These are phyloP conservation scores for Trichocladium uniseriatum DNA, from an alignment of 495 filamentous ascomycete species.

Conservation along the genomic window DNA sequence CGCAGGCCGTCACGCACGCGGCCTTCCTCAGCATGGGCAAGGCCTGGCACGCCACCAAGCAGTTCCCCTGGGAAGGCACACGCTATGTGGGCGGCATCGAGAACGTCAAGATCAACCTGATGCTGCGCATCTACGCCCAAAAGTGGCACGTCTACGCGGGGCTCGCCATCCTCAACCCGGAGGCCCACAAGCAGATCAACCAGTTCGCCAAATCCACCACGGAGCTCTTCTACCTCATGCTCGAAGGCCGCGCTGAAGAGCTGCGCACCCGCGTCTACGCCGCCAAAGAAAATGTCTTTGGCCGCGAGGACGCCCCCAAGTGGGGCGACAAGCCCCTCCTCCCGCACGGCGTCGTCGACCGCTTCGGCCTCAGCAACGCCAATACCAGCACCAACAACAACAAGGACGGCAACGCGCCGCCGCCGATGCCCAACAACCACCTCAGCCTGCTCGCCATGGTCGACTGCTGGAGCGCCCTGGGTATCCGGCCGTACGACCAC, in stretches of 20 bases:
- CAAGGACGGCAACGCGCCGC: slow-evolving; percentile 3
- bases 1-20: slow-evolving; percentile 94
- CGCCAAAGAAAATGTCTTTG: slow-evolving; percentile 76
- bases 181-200: slow-evolving; percentile 80
- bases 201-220: slow-evolving; percentile 91
- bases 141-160: slow-evolving; percentile 99
- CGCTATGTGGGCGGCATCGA: slow-evolving; percentile 95
- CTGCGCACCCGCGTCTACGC: slow-evolving; percentile 68
- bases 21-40: slow-evolving; percentile 96
- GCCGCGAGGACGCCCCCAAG: slow-evolving; percentile 33
- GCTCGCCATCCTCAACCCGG: slow-evolving; percentile 89
- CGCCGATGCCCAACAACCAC: slow-evolving; percentile 80
- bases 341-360: slow-evolving; percentile 74
- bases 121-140: slow-evolving; percentile 90
- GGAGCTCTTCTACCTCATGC: slow-evolving; percentile 92
- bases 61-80: slow-evolving; percentile 91
- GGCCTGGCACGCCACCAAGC: slow-evolving; percentile 84
- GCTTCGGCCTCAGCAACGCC: slow-evolving; percentile 58
- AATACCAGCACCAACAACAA: slow-evolving; percentile 21
- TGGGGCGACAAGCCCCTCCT: slow-evolving; percentile 60
- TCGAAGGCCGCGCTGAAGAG: slow-evolving; percentile 70
- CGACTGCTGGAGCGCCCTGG: slow-evolving; percentile 90
- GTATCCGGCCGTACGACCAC: slow-evolving; percentile 94
- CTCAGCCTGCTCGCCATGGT: slow-evolving; percentile 94
- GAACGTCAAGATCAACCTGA: slow-evolving; percentile 98